Evolutionary conservation across 192 early-diverging fungal species (phyloP).

Genomic region (Coemansia sp.): DNA sequence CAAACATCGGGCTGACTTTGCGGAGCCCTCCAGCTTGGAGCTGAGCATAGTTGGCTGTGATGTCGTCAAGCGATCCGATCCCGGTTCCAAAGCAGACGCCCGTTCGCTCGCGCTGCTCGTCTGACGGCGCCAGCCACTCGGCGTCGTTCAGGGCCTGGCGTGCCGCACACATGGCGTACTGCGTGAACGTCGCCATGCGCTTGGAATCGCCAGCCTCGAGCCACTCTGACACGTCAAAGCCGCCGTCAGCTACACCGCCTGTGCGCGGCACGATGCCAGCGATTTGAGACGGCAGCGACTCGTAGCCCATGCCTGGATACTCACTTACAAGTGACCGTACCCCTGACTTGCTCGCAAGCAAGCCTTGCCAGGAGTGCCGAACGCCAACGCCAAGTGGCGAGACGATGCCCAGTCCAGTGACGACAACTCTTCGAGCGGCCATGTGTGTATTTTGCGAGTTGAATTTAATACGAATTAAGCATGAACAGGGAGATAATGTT

Average conservation of each 20-base stretch:
- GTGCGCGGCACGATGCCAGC: slow-evolving; percentile 66
- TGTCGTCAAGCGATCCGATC: slow-evolving; percentile 89
- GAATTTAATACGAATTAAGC: neutral
- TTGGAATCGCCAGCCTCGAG: slow-evolving; percentile 72
- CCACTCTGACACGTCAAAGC: slow-evolving; percentile 74
- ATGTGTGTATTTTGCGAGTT: slow-evolving; percentile 4
- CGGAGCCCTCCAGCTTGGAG: slow-evolving; percentile 59
- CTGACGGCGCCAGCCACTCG: slow-evolving; percentile 61
- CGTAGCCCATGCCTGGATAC: slow-evolving; percentile 50
- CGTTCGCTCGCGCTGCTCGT: slow-evolving; percentile 60
- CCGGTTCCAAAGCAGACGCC: slow-evolving; percentile 96
- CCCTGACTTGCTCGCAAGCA: slow-evolving; percentile 74
- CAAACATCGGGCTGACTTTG: slow-evolving; percentile 86
- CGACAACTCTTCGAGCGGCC: slow-evolving; percentile 71
- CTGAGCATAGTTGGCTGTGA: slow-evolving; percentile 57
- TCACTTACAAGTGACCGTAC: slow-evolving; percentile 60
- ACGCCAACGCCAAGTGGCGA: slow-evolving; percentile 86
- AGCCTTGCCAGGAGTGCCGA: slow-evolving; percentile 64
- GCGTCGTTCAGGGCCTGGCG: slow-evolving; percentile 84
- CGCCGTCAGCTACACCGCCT: slow-evolving; percentile 55
- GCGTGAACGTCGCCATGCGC: slow-evolving; percentile 80
- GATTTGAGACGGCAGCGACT: slow-evolving; percentile 71
- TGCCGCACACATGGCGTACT: slow-evolving; percentile 81
- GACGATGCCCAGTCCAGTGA: slow-evolving; percentile 91
- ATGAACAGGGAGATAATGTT: neutral